These are phyloP conservation scores for Beta macrorhiza DNA, from an alignment of 179 eudicot species.

Conservation along the genomic window DNA sequence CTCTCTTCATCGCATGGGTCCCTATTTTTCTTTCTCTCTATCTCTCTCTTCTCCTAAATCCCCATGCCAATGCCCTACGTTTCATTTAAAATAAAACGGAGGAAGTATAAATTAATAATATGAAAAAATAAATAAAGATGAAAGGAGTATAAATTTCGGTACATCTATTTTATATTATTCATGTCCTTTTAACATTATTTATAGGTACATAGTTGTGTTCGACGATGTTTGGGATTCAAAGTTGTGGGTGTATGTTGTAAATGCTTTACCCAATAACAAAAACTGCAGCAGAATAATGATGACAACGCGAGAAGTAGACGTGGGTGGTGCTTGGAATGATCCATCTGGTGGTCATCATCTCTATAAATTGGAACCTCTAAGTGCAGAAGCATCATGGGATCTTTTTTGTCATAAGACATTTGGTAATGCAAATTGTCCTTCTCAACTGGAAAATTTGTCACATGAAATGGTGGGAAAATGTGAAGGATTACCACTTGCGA, in stretches of 20 bases:
- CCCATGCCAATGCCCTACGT: too few relatives aligned
- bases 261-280: background rate
- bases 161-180: too few relatives aligned
- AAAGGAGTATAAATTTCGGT: too few relatives aligned
- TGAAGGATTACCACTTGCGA: background rate
- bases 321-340: background rate
- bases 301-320: background rate
- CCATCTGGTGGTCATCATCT: background rate
- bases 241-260: background rate
- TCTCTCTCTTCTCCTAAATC: too few relatives aligned
- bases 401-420: background rate
- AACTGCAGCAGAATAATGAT: background rate
- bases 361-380: background rate
- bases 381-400: background rate
- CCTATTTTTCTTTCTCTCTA: too few relatives aligned
- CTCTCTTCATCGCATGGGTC: too few relatives aligned
- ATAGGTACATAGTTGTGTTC: constrained; percentile 3
- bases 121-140: too few relatives aligned
- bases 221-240: constrained; percentile 7
- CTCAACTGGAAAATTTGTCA: background rate
- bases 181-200: background rate
- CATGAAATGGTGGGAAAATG: background rate
- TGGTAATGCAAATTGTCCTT: background rate
- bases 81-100: too few relatives aligned
- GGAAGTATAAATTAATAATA: too few relatives aligned